Percentiles rank a stretch among this genome's conserved stretches.
These are phyloP conservation scores for Metschnikowia borealis DNA, from an alignment of 805 yeast species.

Conservation along the genomic window DNA sequence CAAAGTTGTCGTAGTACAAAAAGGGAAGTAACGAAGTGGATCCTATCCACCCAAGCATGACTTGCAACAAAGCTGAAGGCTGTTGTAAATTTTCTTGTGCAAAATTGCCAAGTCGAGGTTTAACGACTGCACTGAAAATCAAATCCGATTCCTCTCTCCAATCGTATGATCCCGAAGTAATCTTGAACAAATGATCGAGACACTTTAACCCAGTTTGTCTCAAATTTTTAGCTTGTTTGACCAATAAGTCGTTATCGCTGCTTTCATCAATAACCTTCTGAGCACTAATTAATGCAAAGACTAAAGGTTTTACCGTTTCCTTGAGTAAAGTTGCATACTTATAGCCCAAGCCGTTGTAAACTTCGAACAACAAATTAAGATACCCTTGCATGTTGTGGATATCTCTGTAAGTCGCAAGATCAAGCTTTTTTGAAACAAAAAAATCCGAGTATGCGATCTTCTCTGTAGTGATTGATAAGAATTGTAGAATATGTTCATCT, in stretches of 20 bases:
- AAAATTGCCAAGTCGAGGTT: slow-evolving; percentile 64
- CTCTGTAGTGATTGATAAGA: slow-evolving; percentile 59
- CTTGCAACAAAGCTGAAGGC: slow-evolving; percentile 69
- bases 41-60: slow-evolving; percentile 56
- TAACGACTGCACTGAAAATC: slow-evolving; percentile 52
- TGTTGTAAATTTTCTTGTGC: slow-evolving; percentile 77
- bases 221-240: slow-evolving; percentile 51
- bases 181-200: slow-evolving; percentile 51
- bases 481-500: slow-evolving; percentile 49
- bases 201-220: slow-evolving; percentile 69
- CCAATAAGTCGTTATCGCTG: slow-evolving; percentile 17
- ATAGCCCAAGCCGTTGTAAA: slow-evolving; percentile 56
- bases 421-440: slow-evolving; percentile 4
- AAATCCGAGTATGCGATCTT: slow-evolving; percentile 34
- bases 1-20: slow-evolving; percentile 51
- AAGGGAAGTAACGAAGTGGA: slow-evolving; percentile 44
- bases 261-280: slow-evolving; percentile 39
- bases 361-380: slow-evolving; percentile 54
- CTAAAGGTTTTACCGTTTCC: slow-evolving; percentile 51
- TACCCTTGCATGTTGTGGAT: slow-evolving; percentile 61
- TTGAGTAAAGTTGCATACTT: slow-evolving; percentile 47
- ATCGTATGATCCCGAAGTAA: slow-evolving; percentile 45
- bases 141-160: slow-evolving; percentile 51
- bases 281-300: slow-evolving; percentile 52
- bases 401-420: slow-evolving; percentile 14